Evolutionary conservation across 768 basidiomycete genomes (phyloP), one percentile per base, ranked within the genome.

Genomic region (Lentinula guzmanii): DNA sequence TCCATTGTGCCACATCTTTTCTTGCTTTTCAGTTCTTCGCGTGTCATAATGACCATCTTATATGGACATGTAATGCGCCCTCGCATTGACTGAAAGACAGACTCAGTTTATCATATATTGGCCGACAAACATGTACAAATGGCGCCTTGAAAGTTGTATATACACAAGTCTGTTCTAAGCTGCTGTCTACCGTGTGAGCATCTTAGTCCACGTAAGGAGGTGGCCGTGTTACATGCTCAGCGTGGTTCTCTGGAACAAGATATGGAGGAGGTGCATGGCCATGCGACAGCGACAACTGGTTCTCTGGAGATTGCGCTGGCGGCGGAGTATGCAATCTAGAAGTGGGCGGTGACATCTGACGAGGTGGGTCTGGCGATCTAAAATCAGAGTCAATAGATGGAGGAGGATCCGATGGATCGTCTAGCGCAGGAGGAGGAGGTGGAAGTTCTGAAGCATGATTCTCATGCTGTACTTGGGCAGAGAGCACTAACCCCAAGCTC

Each of bases 371-470:
- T n/a, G 81, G 82, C 15, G 78, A 78, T 59, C 82, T 79, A 67
- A 88, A 91, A 53, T 86, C 87, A 8, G 89, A 91, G 71, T 94
- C 90, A 66, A 94, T 94, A 5, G 89, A 90, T 11, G 92, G 92
- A 4, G 92, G 92, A 21, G 91, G 92, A 70, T 94, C 92, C 2
- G 86, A 87, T 21, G 92, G 92, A 71, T 94, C 92, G 67, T 94
- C 92, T 77, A 93, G 81, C 37, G 87, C 85, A 16, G 87, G 88
- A 0, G 91, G 90, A 4, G 91, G 91, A 0, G 91, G 92, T 0
- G 89, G 91, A 1, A 80, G 85, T 24, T 67, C 72, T 59, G 64
- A 65, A 24, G 66, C 67, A 53, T 72, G 69, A 61, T 52, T 33
- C 5, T 60, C 50, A 35, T 72, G 71, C 52, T 79, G 74, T 55